Evolutionary conservation across 2,329 filamentous ascomycete genomes (phyloP).

Genomic region (Fusarium sp.): DNA sequence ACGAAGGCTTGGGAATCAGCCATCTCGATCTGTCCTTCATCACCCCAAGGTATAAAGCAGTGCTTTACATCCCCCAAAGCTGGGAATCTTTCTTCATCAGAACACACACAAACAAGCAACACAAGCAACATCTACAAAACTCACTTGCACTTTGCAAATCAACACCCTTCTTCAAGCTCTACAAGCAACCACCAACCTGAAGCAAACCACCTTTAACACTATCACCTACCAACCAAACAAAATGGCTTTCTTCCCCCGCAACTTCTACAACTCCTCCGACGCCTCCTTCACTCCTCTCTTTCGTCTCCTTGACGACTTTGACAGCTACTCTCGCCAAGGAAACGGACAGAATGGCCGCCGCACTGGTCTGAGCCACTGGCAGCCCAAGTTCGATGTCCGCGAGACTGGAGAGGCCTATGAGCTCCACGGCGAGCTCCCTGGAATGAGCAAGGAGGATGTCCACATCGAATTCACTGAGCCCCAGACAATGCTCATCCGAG

Average conservation of each 20-base stretch:
- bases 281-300: conserved; percentile 70
- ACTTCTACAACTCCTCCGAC: conserved; percentile 60
- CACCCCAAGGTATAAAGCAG: conserved; percentile 48
- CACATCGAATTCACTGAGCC: conserved; percentile 83
- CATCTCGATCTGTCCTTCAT: conserved; percentile 8
- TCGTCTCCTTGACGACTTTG: conserved; percentile 73
- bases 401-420: conserved; percentile 78
- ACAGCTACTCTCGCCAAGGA: conserved; percentile 63
- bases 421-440: conserved; percentile 83
- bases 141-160: conserved; percentile 39
- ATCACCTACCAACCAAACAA: conserved; percentile 49
- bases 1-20: conserved; percentile 31
- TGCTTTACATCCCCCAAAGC: conserved; percentile 15
- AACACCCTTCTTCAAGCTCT: conserved; percentile 40
- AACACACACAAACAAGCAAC: conserved; percentile 44
- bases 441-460: conserved; percentile 79
- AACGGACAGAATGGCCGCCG: conserved; percentile 37
- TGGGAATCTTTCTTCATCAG: conserved; percentile 42
- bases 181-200: conserved; percentile 41
- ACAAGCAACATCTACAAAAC: conserved; percentile 26
- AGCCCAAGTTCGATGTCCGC: conserved; percentile 82
- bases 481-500: conserved; percentile 78
- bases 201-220: conserved; percentile 38
- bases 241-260: conserved; percentile 72
- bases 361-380: conserved; percentile 66